Percentiles rank a stretch among this genome's conserved stretches.
Conservation (phyloP, 768 basidiomycete genomes). For the Mycena vulgaris region DNA sequence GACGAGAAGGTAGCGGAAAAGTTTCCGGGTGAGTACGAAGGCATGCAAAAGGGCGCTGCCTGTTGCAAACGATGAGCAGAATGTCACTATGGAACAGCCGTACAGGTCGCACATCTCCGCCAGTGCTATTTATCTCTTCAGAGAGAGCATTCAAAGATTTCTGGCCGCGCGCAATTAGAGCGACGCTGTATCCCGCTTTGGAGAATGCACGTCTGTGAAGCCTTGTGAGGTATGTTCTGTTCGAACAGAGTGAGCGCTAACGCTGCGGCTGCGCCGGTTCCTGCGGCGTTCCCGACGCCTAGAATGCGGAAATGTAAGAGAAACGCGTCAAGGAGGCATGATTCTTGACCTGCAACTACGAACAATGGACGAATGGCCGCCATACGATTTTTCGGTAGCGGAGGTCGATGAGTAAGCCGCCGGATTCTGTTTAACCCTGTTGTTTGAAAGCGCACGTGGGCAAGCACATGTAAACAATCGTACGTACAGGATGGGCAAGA, state of each 20-base stretch:
- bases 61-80: constrained; percentile 43
- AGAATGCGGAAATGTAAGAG: background rate
- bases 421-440: no score
- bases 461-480: no score
- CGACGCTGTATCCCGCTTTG: constrained; percentile 76
- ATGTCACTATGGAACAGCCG: background rate
- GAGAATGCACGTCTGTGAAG: constrained; percentile 67
- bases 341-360: constrained; percentile 25
- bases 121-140: constrained; percentile 67
- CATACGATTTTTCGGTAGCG: no score
- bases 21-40: constrained; percentile 64
- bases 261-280: constrained; percentile 75
- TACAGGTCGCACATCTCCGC: constrained; percentile 66
- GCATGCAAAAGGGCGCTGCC: constrained; percentile 71
- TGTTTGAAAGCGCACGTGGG: no score
- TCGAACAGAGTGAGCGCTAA: constrained; percentile 48
- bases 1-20: constrained; percentile 65
- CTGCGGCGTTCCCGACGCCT: constrained; percentile 65
- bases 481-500: no score
- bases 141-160: constrained; percentile 66
- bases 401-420: no score
- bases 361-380: constrained; percentile 28
- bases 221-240: background rate
- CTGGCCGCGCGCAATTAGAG: constrained; percentile 72
- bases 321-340: background rate